A percentile compares a stretch with the other conserved stretches of the same genome.
These are phyloP conservation scores for Syncephalastrum racemosum DNA, from an alignment of 371 early-diverging fungal genomes.

Conservation along the genomic window DNA sequence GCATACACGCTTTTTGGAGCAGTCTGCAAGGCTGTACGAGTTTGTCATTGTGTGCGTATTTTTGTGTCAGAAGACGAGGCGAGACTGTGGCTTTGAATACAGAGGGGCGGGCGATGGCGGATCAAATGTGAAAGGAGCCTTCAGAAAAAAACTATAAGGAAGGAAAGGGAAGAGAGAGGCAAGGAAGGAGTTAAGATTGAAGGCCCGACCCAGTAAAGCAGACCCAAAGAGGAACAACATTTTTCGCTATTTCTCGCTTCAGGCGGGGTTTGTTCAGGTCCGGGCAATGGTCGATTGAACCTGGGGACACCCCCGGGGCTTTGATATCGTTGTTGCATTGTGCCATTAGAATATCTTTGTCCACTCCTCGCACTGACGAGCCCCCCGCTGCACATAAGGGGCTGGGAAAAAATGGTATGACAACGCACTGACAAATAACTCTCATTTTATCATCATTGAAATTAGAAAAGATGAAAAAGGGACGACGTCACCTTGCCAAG, in stretches of 20 bases:
- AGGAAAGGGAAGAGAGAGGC: not conserved
- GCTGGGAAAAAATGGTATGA: too few relatives aligned
- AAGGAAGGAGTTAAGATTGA: not conserved
- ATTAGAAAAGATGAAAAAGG: too few relatives aligned
- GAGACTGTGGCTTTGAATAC: not conserved
- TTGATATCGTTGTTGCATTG: not conserved
- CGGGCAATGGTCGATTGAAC: too few relatives aligned
- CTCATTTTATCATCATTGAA: too few relatives aligned
- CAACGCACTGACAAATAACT: too few relatives aligned
- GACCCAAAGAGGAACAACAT: not conserved
- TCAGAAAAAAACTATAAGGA: too few relatives aligned
- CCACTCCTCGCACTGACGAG: too few relatives aligned
- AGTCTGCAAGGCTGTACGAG: constrained; percentile 49
- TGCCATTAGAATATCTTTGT: not conserved
- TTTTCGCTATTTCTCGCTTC: not conserved
- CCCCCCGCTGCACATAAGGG: too few relatives aligned
- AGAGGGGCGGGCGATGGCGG: not conserved
- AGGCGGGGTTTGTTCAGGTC: too few relatives aligned
- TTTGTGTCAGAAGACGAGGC: not conserved
- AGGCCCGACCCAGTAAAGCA: not conserved
- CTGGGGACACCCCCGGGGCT: too few relatives aligned
- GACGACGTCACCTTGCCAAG: too few relatives aligned
- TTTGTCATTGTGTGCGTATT: constrained; percentile 33
- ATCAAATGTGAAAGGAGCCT: too few relatives aligned
- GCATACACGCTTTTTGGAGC: constrained; percentile 67